Evolutionary conservation across 768 basidiomycete species (phyloP), one percentile per base, ranked within the genome.

Genomic region (Lactarius sanguifluus): DNA sequence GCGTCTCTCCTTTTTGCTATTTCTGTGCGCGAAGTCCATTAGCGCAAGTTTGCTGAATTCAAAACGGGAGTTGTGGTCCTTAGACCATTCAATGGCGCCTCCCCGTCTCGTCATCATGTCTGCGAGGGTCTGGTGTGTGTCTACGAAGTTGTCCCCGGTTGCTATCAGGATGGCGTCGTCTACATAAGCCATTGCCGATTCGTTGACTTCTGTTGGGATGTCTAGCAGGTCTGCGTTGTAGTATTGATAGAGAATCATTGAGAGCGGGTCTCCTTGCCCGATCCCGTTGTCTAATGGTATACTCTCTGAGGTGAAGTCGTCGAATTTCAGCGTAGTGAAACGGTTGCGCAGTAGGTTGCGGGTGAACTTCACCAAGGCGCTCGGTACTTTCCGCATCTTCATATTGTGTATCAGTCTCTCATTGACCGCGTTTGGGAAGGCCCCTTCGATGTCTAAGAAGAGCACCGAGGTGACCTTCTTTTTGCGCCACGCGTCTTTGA

Each of bases 151-250:
- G 0, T 72, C 64, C 0, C 73, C 75, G 1, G 68, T 61, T 0
- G 76, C 77, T 0, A 79, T 16, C 1, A 77, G 30, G 4, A 69
- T 38, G 0, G 61, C 30, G 41, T 63, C 55, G 9, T 63, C 62
- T 1, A 56, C 62, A 28, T 47, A 67, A 0, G 66, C 66, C 6
- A 40, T 54, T 0, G 50, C 50, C 0, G 12, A 1, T 23, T 61
- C 47, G 0, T 16, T n/a, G 25, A 1, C 1, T 4, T 3, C 5
- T 1, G 7, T 2, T 0, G 65, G 60, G n/a, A 66, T 62, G 7
- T 66, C 65, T 1, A 66, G 45, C 0, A 66, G 1, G 36, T 62
- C 60, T 0, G 65, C 65, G 15, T 66, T 61, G 34, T 66, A 66
- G 55, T 38, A 66, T 32, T 61, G 60, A 13, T 56, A 66, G 0